Evolutionary conservation across 2,329 filamentous ascomycete species (phyloP).

Genomic region (Colletotrichum echinochloae): DNA sequence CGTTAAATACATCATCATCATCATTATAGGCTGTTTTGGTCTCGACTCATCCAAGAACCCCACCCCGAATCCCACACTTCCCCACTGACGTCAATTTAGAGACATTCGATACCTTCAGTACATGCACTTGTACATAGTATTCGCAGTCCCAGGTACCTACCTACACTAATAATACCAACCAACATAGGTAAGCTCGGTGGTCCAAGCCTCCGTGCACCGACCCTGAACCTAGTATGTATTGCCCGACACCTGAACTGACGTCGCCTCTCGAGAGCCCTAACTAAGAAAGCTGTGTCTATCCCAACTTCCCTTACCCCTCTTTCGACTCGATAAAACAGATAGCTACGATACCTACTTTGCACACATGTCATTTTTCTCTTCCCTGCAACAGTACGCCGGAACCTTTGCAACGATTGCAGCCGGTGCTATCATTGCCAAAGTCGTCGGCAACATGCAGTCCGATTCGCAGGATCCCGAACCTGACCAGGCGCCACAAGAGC

Average conservation of each 20-base stretch:
- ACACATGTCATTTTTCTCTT: conserved; percentile 21
- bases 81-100: conserved; percentile 40
- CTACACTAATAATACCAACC: no score
- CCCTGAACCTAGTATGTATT: not conserved
- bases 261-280: conserved; percentile 15
- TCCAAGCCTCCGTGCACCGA: conserved; percentile 19
- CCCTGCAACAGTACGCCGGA: conserved; percentile 24
- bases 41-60: not conserved
- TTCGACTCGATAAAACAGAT: not conserved
- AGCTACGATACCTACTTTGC: not conserved
- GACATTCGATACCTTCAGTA: not conserved
- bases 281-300: not conserved
- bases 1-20: no score
- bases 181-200: not conserved
- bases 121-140: no score
- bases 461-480: not conserved
- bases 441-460: conserved; percentile 12
- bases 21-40: not conserved
- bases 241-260: conserved; percentile 25
- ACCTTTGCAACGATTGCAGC: conserved; percentile 22
- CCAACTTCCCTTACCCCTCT: not conserved
- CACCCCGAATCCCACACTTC: not conserved
- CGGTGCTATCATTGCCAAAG: conserved; percentile 22
- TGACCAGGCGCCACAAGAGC: not conserved
- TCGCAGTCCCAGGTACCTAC: no score